A percentile compares a stretch with the other conserved stretches of the same genome.
Evolutionary conservation across 352 stramenopile species (phyloP).

Genomic region (Phytopythium litorale): DNA sequence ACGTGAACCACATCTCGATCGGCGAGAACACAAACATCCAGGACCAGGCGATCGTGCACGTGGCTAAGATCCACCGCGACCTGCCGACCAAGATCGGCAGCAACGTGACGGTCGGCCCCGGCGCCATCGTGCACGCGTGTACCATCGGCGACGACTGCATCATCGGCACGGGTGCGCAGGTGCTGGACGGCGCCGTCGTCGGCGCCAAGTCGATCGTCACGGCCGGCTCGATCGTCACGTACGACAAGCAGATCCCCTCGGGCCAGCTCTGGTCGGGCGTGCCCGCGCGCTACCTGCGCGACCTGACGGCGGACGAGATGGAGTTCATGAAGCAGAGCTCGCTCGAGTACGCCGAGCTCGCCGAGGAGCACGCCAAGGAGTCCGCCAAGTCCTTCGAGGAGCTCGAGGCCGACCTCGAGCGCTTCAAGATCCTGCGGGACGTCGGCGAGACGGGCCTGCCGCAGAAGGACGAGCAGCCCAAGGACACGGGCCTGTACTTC

Average conservation of each 20-base stretch:
- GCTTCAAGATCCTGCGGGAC: slow-evolving; percentile 71
- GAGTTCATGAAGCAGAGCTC: slow-evolving; percentile 89
- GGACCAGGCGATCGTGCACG: slow-evolving; percentile 92
- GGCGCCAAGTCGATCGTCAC: slow-evolving; percentile 88
- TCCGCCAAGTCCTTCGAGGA: slow-evolving; percentile 82
- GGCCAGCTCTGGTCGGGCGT: slow-evolving; percentile 89
- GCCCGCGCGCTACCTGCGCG: slow-evolving; percentile 77
- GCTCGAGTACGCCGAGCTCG: slow-evolving; percentile 81
- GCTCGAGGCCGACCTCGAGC: slow-evolving; percentile 72
- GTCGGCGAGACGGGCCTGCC: slow-evolving; percentile 78
- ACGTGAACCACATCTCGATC: slow-evolving; percentile 93
- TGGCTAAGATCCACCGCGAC: slow-evolving; percentile 92
- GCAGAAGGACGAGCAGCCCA: slow-evolving; percentile 60
- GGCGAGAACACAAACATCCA: slow-evolving; percentile 92
- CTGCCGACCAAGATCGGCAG: slow-evolving; percentile 89
- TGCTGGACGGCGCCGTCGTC: slow-evolving; percentile 89
- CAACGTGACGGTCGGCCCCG: slow-evolving; percentile 88
- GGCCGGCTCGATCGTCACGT: slow-evolving; percentile 86
- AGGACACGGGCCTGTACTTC: slow-evolving; percentile 86
- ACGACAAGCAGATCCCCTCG: slow-evolving; percentile 83
- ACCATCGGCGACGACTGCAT: slow-evolving; percentile 91
- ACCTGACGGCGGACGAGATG: slow-evolving; percentile 83
- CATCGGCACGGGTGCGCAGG: slow-evolving; percentile 89
- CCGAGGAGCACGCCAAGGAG: slow-evolving; percentile 68
- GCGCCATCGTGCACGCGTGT: slow-evolving; percentile 89